Evolutionary conservation across 805 yeast genomes (phyloP).

Genomic region (Pichia californica): DNA sequence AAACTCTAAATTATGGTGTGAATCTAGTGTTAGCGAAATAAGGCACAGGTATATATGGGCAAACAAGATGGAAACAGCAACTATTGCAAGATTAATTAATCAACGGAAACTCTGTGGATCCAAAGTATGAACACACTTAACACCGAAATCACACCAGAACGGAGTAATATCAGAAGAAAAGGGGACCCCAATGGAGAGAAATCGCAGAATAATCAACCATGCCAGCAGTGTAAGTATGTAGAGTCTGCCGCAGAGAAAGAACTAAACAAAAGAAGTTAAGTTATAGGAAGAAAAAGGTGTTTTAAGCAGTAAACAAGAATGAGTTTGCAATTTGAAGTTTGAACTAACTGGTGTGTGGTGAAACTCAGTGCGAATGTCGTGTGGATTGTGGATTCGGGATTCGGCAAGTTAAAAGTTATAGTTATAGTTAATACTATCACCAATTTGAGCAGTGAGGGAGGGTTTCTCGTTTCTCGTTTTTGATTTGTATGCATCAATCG

Average conservation of each 20-base stretch:
- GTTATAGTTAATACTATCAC: no score
- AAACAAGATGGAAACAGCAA: constrained; percentile 6
- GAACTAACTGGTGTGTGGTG: no score
- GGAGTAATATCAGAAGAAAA: neutral
- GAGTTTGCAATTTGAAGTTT: neutral
- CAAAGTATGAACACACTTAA: neutral
- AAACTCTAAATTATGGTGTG: constrained; percentile 31
- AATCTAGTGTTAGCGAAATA: constrained; percentile 35
- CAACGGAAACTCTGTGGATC: neutral
- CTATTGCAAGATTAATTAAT: constrained; percentile 1
- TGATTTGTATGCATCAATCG: no score
- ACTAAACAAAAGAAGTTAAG: neutral
- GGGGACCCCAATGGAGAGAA: neutral
- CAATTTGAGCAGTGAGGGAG: no score
- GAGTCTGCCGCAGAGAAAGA: neutral
- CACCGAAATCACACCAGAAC: neutral
- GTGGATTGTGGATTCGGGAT: no score
- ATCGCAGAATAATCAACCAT: neutral
- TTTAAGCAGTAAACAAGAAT: no score
- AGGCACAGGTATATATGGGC: constrained; percentile 23
- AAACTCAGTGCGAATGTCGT: no score
- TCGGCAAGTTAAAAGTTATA: no score
- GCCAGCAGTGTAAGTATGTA: neutral
- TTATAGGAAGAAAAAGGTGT: no score
- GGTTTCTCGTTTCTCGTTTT: no score